Percentiles rank a stretch among this genome's conserved stretches.
Conservation (phyloP, 768 basidiomycete genomes). For the Tulasnella sp. region DNA sequence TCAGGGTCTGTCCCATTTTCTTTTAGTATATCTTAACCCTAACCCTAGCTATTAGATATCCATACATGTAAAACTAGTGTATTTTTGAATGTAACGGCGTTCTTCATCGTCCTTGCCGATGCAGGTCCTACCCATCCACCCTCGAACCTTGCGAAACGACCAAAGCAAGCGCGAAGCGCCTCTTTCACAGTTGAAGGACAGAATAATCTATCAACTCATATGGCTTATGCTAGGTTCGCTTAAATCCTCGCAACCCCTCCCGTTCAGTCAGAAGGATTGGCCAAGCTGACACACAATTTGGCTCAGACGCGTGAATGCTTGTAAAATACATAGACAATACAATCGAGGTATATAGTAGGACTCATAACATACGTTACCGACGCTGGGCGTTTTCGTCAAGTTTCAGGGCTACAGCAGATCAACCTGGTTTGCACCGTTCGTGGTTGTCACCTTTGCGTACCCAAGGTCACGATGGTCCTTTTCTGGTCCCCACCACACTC, state of each 20-base stretch:
- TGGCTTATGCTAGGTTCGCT: too few relatives aligned
- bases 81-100: not conserved
- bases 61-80: not conserved
- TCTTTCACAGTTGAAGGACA: not conserved
- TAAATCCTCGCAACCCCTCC: too few relatives aligned
- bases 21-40: conserved; percentile 13
- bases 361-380: not conserved
- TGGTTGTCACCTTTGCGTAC: conserved; percentile 3
- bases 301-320: not conserved
- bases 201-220: not conserved
- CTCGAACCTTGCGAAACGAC: not conserved
- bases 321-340: not conserved
- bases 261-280: not conserved
- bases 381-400: not conserved
- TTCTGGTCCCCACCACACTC: conserved; percentile 19
- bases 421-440: conserved; percentile 12
- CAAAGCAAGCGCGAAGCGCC: not conserved
- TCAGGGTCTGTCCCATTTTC: conserved; percentile 30
- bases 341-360: not conserved
- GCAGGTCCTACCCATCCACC: too few relatives aligned
- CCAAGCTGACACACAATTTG: not conserved
- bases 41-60: not conserved
- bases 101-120: too few relatives aligned
- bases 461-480: conserved; percentile 23
- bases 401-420: not conserved